phyloP scores from a whole-genome alignment of 2,329 filamentous ascomycete genomes.

The Didymella segeticola region DNA sequence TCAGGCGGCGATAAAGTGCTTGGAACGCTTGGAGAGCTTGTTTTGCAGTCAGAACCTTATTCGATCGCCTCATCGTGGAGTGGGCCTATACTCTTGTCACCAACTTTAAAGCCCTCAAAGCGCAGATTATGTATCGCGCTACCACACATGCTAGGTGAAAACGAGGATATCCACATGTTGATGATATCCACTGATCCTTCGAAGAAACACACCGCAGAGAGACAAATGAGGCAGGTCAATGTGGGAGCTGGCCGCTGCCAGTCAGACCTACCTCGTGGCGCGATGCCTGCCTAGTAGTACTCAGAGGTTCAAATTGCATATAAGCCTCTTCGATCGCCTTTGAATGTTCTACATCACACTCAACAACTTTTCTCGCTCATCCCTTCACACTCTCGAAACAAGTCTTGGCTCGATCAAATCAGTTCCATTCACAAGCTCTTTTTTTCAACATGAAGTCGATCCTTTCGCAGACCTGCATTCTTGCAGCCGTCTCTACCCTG shows the following conservation, averaged over 20 bases:
- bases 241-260: not conserved
- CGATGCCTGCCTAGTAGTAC: not conserved
- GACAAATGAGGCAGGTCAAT: not conserved
- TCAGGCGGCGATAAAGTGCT: not conserved
- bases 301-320: not conserved
- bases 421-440: not conserved
- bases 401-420: not conserved
- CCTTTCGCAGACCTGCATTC: not conserved
- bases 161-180: not conserved
- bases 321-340: not conserved
- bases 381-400: not conserved
- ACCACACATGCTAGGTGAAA: not conserved
- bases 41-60: not conserved
- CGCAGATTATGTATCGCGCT: not conserved
- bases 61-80: not conserved
- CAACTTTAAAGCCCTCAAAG: not conserved
- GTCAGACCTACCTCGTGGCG: not conserved
- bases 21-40: conserved; percentile 3
- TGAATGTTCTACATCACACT: not conserved
- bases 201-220: not conserved
- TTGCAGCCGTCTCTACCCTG: not conserved
- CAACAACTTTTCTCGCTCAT: not conserved
- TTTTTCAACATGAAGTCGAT: not conserved
- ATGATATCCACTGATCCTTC: not conserved
- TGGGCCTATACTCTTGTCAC: not conserved